Evolutionary conservation across 257 asterid genomes (phyloP).

Genomic region (Ajuga chamaepitys): DNA sequence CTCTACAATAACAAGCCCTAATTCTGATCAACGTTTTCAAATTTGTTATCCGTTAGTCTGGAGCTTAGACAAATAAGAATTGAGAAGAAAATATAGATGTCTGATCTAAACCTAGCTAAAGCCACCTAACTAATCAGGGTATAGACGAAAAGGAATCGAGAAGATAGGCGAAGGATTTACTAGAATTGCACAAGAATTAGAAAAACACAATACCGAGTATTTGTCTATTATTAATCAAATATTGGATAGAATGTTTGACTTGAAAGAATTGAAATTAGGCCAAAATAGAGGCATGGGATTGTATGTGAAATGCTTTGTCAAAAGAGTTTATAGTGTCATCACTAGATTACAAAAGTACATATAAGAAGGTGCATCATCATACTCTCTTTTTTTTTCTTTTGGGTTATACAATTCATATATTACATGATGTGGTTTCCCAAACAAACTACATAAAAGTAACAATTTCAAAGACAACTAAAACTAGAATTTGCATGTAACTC

Average conservation of each 20-base stretch:
- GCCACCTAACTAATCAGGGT: too few relatives aligned
- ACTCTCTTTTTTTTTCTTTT: too few relatives aligned
- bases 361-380: constrained; percentile 1
- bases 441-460: not conserved
- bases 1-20: too few relatives aligned
- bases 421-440: constrained; percentile 22
- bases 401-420: not conserved
- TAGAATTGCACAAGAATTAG: too few relatives aligned
- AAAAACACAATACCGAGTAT: too few relatives aligned
- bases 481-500: not conserved
- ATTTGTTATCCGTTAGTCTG: too few relatives aligned
- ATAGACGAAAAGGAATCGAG: too few relatives aligned
- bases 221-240: not conserved
- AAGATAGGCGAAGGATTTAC: too few relatives aligned
- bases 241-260: not conserved
- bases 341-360: constrained; percentile 5
- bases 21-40: too few relatives aligned
- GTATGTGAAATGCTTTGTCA: not conserved
- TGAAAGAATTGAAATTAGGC: not conserved
- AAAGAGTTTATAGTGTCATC: constrained; percentile 2
- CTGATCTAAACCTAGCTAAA: too few relatives aligned
- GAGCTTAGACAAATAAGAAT: too few relatives aligned
- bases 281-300: not conserved
- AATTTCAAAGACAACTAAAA: not conserved
- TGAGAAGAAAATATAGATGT: too few relatives aligned